A percentile compares a stretch with the other conserved stretches of the same genome.
phyloP scores from a whole-genome alignment of 2,329 filamentous ascomycete genomes.

The Nannizzia gypsea region DNA sequence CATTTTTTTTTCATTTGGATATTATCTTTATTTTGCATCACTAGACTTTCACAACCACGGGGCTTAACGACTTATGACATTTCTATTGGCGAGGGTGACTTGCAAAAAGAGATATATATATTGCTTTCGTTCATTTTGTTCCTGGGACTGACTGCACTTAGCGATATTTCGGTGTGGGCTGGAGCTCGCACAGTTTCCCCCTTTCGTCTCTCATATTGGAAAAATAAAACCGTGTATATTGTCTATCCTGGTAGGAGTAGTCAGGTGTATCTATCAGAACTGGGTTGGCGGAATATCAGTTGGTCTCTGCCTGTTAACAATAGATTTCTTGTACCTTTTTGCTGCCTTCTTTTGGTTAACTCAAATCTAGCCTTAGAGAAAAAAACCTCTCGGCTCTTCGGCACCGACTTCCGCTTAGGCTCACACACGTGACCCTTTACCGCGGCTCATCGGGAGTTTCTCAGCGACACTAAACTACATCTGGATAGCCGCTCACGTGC shows the following conservation, averaged over 20 bases:
- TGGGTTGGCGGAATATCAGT: neutral
- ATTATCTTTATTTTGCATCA: slow-evolving; percentile 1
- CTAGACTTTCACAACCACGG: neutral
- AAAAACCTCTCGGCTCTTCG: neutral
- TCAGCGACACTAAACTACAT: neutral
- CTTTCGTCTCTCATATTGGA: neutral
- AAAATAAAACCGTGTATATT: neutral
- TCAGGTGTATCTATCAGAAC: neutral
- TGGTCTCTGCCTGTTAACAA: neutral
- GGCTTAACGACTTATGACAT: slow-evolving; percentile 2
- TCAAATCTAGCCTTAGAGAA: neutral
- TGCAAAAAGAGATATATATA: slow-evolving; percentile 2
- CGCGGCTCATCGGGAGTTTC: slow-evolving; percentile 1
- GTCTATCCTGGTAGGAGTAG: slow-evolving; percentile 3
- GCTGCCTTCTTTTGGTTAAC: neutral
- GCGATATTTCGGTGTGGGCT: neutral
- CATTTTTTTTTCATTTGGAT: slow-evolving; percentile 4
- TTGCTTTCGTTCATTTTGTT: neutral
- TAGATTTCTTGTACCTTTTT: neutral
- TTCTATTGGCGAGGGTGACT: neutral
- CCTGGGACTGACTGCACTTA: slow-evolving; percentile 2
- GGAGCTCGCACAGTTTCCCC: neutral
- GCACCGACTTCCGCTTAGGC: neutral
- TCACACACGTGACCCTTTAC: neutral
- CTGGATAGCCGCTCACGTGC: neutral